A percentile compares a stretch with the other conserved stretches of the same genome.
phyloP scores from a whole-genome alignment of 352 stramenopile species.

The Phytopythium mirpurense region DNA sequence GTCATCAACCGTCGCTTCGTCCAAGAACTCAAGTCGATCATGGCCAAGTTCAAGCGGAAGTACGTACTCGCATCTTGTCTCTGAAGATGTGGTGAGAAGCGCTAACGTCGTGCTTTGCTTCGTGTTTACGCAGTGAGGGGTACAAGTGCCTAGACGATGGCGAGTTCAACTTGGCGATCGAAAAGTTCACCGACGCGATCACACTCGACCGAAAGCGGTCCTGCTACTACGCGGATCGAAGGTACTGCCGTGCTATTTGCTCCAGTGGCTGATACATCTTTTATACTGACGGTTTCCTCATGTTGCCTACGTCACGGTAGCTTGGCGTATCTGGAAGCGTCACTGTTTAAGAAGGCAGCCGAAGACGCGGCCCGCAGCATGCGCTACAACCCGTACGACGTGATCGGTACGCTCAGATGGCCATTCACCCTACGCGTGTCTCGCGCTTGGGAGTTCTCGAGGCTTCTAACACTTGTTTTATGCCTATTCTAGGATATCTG shows the following conservation, averaged over 20 bases:
- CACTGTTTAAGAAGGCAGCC: conserved; percentile 78
- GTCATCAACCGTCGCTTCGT: conserved; percentile 43
- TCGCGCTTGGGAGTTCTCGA: not conserved
- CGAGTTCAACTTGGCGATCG: conserved; percentile 87
- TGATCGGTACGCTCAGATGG: conserved; percentile 56
- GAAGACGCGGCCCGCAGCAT: conserved; percentile 88
- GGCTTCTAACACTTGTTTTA: not conserved
- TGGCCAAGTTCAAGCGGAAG: conserved; percentile 51
- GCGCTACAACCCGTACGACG: conserved; percentile 91
- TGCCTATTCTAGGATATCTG: conserved; percentile 69
- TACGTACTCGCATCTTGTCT: not conserved
- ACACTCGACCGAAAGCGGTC: conserved; percentile 81
- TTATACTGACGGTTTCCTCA: too few relatives aligned
- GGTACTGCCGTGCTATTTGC: conserved; percentile 23
- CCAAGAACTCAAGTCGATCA: conserved; percentile 56
- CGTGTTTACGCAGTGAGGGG: conserved; percentile 86
- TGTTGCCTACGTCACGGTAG: conserved; percentile 19
- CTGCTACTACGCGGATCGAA: conserved; percentile 91
- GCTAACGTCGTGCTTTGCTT: too few relatives aligned
- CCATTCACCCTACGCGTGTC: not conserved
- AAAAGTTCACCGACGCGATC: conserved; percentile 92
- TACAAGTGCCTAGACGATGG: conserved; percentile 89
- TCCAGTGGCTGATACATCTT: not conserved
- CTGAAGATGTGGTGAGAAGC: not conserved
- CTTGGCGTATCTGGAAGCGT: conserved; percentile 61